Evolutionary conservation across 2,329 filamentous ascomycete genomes (phyloP).

Genomic region (Beauveria sp.): DNA sequence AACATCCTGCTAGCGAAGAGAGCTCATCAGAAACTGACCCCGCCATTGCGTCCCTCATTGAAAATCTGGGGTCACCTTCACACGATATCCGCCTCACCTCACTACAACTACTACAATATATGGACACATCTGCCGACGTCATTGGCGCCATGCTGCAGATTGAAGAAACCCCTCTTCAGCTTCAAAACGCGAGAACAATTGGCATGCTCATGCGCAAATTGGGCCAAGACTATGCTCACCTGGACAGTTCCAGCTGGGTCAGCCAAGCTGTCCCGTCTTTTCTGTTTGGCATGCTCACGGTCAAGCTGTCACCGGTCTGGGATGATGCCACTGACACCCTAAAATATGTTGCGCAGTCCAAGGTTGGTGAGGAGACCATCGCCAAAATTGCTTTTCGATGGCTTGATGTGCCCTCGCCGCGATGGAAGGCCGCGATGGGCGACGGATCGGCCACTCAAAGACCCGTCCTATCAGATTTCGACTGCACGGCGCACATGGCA

Average conservation of each 20-base stretch:
- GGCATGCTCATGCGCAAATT: conserved; percentile 83
- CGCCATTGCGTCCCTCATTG: conserved; percentile 57
- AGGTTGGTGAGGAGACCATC: conserved; percentile 64
- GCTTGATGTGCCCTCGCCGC: conserved; percentile 54
- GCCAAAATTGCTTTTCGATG: conserved; percentile 69
- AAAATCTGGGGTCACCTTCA: conserved; percentile 68
- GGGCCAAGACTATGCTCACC: conserved; percentile 52
- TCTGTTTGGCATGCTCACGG: conserved; percentile 81
- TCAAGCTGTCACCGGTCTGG: conserved; percentile 80
- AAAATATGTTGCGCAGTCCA: conserved; percentile 63
- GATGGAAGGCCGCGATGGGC: conserved; percentile 39
- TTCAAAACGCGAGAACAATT: conserved; percentile 64
- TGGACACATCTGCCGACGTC: conserved; percentile 32
- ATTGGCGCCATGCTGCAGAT: conserved; percentile 60
- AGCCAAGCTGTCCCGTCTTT: conserved; percentile 69
- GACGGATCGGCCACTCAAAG: conserved; percentile 28
- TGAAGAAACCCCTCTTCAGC: conserved; percentile 69
- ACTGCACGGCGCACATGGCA: conserved; percentile 67
- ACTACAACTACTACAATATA: conserved; percentile 60
- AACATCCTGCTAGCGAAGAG: conserved; percentile 9
- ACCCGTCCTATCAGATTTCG: conserved; percentile 61
- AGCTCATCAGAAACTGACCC: conserved; percentile 44
- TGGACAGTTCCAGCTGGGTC: conserved; percentile 56
- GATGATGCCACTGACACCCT: conserved; percentile 72
- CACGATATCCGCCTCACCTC: conserved; percentile 67